These are phyloP conservation scores for Orychophragmus violaceus DNA, from an alignment of 345 rosid genomes.

Conservation along the genomic window DNA sequence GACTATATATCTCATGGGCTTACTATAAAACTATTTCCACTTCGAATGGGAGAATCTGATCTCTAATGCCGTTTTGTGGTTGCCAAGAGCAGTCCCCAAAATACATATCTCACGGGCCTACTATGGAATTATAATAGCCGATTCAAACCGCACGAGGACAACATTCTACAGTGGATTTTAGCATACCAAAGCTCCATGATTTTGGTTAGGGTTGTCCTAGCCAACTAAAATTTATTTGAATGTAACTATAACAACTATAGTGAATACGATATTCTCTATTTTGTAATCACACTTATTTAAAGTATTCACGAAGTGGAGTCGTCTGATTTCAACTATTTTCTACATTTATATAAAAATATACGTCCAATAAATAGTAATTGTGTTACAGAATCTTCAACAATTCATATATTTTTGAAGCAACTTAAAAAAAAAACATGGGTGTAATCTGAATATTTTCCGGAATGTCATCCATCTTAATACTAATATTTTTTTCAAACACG, in stretches of 20 bases:
- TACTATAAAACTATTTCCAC: not conserved
- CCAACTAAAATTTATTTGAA: not conserved
- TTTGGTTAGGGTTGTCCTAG: slow-evolving; percentile 44
- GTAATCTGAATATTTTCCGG: too few relatives aligned
- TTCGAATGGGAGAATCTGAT: not conserved
- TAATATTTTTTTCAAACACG: too few relatives aligned
- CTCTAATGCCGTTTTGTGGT: not conserved
- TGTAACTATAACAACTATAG: not conserved
- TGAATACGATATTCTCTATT: not conserved
- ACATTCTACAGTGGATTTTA: slow-evolving; percentile 65
- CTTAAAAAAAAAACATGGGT: too few relatives aligned
- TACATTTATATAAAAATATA: not conserved
- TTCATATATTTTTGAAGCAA: too few relatives aligned
- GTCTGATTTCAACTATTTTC: not conserved
- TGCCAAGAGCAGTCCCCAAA: not conserved
- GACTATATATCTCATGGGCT: not conserved
- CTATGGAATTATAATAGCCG: too few relatives aligned
- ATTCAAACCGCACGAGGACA: slow-evolving; percentile 47
- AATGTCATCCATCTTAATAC: too few relatives aligned
- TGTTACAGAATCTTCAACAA: not conserved
- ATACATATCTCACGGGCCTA: slow-evolving; percentile 39
- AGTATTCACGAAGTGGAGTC: not conserved
- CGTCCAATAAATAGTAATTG: not conserved
- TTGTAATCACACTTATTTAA: not conserved
- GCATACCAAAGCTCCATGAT: slow-evolving; percentile 63